Base-by-base conservation (phyloP, 805 yeast genomes). In the Candida coquimbonensis region DNA sequence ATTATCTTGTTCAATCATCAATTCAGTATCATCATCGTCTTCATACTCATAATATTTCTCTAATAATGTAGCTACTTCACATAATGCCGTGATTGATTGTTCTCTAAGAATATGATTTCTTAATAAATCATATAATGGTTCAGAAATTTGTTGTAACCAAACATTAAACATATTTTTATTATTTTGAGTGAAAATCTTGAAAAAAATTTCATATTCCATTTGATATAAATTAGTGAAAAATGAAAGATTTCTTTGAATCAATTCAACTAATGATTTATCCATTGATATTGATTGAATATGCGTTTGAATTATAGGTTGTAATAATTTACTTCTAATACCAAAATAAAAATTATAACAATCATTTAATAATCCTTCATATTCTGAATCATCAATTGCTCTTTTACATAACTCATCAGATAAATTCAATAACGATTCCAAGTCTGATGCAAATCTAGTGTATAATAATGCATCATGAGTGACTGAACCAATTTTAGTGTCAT, bases 41-140 rank as follows among this genome's bases (percentile, higher is more conserved):
- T 83, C 88, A 49, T 72, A 73, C 49, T 82, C 87, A 54, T 77
- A 78, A 53, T 79, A 84, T 51, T 78, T 79, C 46, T 80, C 84
- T 27, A 89, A 65, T 32, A 87, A 63, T 1, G 85, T 74, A 3
- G 89, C 78, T 38, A 88, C 67, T 56, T 88, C 95, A 64, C 96
- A 87, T 24, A 93, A 65, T 11, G 71, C 71, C 24, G 73, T 69
- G 26, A 91, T 81, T 51, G 80, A 81, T 13, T 74, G 68, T 60
- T 90, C 97, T 47, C 83, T 75, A 37, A 89, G 69, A 1, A 88
- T 77, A 40, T 74, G 70, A 47, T 80, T 75, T 51, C 96, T 72
- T 33, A 87, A 61, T 3, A 72, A 63, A 51, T 86, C 91, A 55
- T 89, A 85, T 25, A 90, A 65, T 0, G 96, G 93, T 34, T 88